Base-by-base conservation (phyloP, 257 asterid species). In the Salvia splendens region DNA sequence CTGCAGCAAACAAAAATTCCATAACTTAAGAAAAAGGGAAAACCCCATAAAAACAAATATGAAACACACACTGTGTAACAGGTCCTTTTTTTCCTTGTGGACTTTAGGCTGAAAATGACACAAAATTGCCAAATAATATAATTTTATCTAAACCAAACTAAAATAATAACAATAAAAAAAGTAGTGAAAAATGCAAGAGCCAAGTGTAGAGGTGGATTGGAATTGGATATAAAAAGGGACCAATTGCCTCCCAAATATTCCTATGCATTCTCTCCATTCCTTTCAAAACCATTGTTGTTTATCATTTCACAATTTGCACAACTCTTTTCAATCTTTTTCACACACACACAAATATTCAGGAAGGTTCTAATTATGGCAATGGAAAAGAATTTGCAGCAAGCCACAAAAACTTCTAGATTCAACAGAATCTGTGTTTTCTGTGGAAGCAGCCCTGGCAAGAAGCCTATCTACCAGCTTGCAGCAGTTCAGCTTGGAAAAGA, bases 381-480 rank as follows among this genome's bases (percentile, higher is more conserved):
- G 95, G 95, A 87, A 76, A 83, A 75, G n/a, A 55, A 62, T 64
- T 49, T 63, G 47, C 74, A 70, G 20, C 68, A 66, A 59, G 40
- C 74, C 55, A 64, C 73, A 33, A 76, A 78, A 55, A 9, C 81
- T 33, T 89, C 96, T 61, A 82, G 96, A 85, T 89, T 89, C 91
- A 83, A 82, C 72, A 74, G 95, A 24, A 70, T 89, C 3, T 87
- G 96, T 69, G 95, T 87, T 12, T 87, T 87, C 77, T 89, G 96
- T 70, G 95, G 95, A 5, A 87, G 95, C 81, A 89, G 96, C 73
- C 88, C 92, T 0, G 96, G 96, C 38, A 89, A 89, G 76, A 89
- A 79, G 14, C 91, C 95, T 6, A 83, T 82, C 67, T 89, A 89
- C 51, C 93, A 87, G 71, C 74, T 85, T 58, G 92, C 95, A 0